Percentiles rank a stretch among this genome's conserved stretches.
Conservation (phyloP, 768 basidiomycete genomes). For the Lactarius tabidus region DNA sequence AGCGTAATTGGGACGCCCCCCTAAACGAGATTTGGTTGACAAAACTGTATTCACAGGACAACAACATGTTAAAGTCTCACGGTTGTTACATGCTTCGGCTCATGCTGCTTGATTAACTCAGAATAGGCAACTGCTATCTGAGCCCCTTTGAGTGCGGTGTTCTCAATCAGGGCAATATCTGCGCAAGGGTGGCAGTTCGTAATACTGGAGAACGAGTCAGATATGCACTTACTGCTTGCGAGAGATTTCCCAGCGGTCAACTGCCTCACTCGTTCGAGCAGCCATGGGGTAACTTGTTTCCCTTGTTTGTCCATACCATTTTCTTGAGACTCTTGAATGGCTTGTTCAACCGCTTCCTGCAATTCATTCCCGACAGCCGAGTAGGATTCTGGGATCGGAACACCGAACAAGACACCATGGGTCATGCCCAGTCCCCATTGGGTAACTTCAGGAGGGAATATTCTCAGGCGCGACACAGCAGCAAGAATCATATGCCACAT, state of each 20-base stretch:
- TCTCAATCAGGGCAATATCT: constrained; percentile 88
- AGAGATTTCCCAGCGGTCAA: constrained; percentile 75
- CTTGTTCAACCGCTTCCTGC: constrained; percentile 77
- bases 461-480: background rate
- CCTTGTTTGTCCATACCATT: constrained; percentile 77
- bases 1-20: background rate
- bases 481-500: constrained; percentile 28
- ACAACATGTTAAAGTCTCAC: constrained; percentile 5
- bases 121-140: constrained; percentile 77
- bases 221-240: constrained; percentile 51
- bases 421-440: constrained; percentile 67
- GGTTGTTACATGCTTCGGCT: constrained; percentile 8
- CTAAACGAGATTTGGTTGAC: constrained; percentile 4
- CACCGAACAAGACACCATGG: constrained; percentile 78
- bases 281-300: constrained; percentile 94
- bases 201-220: background rate
- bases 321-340: constrained; percentile 76
- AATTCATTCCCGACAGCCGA: constrained; percentile 62
- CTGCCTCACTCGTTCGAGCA: constrained; percentile 77
- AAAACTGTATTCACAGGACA: background rate
- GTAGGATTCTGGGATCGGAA: constrained; percentile 81
- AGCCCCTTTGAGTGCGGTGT: constrained; percentile 78
- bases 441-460: constrained; percentile 47
- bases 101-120: constrained; percentile 36
- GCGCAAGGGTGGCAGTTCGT: background rate